Base-by-base conservation (phyloP, 1,139 yeast genomes). In the Barnettozyma hawaiiensis region DNA sequence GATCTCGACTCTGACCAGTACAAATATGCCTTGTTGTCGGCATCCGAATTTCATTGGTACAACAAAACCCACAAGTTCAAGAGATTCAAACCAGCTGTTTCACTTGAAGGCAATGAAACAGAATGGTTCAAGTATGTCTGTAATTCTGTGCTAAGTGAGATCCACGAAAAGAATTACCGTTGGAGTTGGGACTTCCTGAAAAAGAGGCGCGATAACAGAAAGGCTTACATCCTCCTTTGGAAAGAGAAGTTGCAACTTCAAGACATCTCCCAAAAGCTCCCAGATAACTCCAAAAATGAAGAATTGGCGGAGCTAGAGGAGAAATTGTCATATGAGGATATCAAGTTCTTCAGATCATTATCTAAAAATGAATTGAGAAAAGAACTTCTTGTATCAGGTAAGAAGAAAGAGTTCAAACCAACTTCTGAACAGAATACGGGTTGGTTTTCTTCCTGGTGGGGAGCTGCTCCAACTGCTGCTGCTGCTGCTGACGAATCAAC, bases 121-220 rank as follows among this genome's bases (percentile, higher is more conserved):
- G 80, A 75, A 33, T 94, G 98, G 98, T 77, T 92, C 54, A 64
- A 69, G 50, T 94, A 85, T 60, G 85, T 92, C 2, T 94, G 85
- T 0, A 66, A 74, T 23, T 79, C 86, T 15, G 84, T 92, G 3
- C 65, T 77, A 41, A 70, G 78, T 47, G 96, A 89, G 59, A 81
- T 94, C 29, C 96, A 85, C 53, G 92, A 86, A 49, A 77, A 73
- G 53, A 78, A 85, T 55, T 75, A 80, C 51, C 80, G 76, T 55
- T 86, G 96, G 95, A 80, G 89, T 32, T 94, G 98, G 98, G 94
- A 75, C 2, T 75, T 76, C 57, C 78, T 92, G 52, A 76, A 76
- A 41, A 72, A 70, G 44, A 73, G 95, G 55, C 69, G 95, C 50
- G 85, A 84, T 46, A 81, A 84, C 56, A 70, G 97, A 53, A 73